Base-by-base conservation (phyloP, 257 asterid genomes). In the Cordia subcordata region DNA sequence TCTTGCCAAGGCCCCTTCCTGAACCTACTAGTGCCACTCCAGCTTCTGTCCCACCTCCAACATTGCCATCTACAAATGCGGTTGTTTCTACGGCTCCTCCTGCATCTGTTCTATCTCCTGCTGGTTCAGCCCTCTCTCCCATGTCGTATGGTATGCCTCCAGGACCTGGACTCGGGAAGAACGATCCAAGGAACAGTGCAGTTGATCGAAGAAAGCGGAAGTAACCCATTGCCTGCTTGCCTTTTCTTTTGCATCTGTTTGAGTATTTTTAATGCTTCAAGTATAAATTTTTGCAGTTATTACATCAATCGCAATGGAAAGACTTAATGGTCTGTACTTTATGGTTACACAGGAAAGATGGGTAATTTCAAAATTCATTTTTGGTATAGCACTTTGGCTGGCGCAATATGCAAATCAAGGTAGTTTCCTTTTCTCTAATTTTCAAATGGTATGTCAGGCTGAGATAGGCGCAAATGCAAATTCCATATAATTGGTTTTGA, bases 1-100 rank as follows among this genome's bases (percentile, higher is more conserved):
- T 93, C 71, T 75, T 83, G 14, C 94, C 97, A 13, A 82, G 86
- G 72, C 86, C 95, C 14, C 92, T 83, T 67, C 95, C 97, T 40
- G 97, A 86, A 65, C 69, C 86, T 53, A 50, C 63, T 21, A 57
- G 55, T 64, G 79, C 78, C 55, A 72, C 83, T 13, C 56, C 86
- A 45, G 68, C 85, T 65, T 62, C 84, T 32, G 75, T 53, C 38
- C 80, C 78, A 49, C 85, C 82, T 55, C 77, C 90, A 44, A 69
- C 82, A 17, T 60, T 75, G 68, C 86, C 83, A 14, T 58, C 95
- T 14, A 15, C 79, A 1, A 42, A 72, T 27, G 52, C 69, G 12
- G 45, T 42, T 8, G 47, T 1, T 8, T 46, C 71, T 17, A 67
- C 77, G 13, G 69, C 78, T 61, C 50, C 79, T 27, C 49, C 64